phyloP scores from a whole-genome alignment of 495 filamentous ascomycete species.

The Xylaria venustula region DNA sequence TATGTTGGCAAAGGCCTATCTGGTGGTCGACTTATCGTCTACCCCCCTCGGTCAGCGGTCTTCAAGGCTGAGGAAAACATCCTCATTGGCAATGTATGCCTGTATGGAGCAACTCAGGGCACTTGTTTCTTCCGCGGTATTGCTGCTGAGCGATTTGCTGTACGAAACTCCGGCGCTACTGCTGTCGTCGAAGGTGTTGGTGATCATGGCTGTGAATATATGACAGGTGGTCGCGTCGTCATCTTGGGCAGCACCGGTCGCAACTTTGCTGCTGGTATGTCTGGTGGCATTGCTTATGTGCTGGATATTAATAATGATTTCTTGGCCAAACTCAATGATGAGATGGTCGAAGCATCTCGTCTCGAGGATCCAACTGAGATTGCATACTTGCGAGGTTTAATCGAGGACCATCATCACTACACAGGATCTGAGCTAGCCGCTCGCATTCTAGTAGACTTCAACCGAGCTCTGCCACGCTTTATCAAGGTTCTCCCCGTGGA shows the following conservation, averaged over 20 bases:
- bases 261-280: constrained; percentile 99
- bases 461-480: constrained; percentile 84
- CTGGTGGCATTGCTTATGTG: constrained; percentile 96
- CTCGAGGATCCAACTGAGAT: constrained; percentile 91
- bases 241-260: constrained; percentile 91
- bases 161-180: constrained; percentile 95
- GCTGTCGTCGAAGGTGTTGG: constrained; percentile 97
- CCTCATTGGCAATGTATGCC: constrained; percentile 92
- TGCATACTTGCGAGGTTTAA: constrained; percentile 86
- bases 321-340: constrained; percentile 90
- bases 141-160: constrained; percentile 95
- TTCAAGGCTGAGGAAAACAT: constrained; percentile 99
- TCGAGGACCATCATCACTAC: constrained; percentile 99
- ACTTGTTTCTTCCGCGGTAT: constrained; percentile 98
- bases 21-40: constrained; percentile 92
- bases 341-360: constrained; percentile 94
- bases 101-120: constrained; percentile 93
- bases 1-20: constrained; percentile 98
- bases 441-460: constrained; percentile 95
- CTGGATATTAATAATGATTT: constrained; percentile 93
- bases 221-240: constrained; percentile 95
- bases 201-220: constrained; percentile 99
- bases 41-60: constrained; percentile 87
- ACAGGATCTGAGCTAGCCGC: constrained; percentile 97
- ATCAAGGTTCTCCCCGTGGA: constrained; percentile 94